Conservation (phyloP, 371 early-diverging fungal genomes). For the Smittium mucronatum region DNA sequence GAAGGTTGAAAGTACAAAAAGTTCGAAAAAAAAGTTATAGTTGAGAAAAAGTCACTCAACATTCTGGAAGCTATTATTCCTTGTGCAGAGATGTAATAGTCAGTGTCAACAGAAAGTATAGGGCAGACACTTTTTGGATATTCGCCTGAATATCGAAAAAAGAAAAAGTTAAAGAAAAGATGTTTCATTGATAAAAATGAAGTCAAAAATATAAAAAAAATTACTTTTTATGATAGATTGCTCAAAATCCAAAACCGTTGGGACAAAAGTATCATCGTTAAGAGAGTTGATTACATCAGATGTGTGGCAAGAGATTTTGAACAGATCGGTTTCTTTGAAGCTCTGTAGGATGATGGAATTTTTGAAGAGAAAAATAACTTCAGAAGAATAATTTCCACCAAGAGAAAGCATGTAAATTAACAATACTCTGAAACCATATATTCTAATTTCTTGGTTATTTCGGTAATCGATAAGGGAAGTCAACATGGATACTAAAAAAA, state of each 20-base stretch:
- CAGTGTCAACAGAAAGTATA: neutral
- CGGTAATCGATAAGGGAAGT: conserved; percentile 2
- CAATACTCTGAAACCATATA: conserved; percentile 8
- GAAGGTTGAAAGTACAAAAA: too few species aligned
- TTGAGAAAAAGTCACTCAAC: neutral
- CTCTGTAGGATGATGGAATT: neutral
- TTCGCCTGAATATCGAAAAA: neutral
- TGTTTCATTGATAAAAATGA: neutral
- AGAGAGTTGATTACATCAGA: neutral
- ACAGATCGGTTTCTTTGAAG: neutral
- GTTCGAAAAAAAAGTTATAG: neutral
- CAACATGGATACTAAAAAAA: neutral
- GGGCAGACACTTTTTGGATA: neutral
- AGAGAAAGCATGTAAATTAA: neutral
- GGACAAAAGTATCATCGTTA: neutral
- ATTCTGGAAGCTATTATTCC: neutral
- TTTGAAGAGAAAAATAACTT: neutral
- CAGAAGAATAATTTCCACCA: neutral
- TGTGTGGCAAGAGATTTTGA: neutral
- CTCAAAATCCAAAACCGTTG: neutral
- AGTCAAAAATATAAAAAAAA: neutral
- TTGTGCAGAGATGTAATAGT: neutral
- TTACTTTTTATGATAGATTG: neutral
- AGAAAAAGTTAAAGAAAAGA: neutral
- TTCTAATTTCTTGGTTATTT: conserved; percentile 4